Evolutionary conservation across 306 rosid genomes (phyloP).

Genomic region (Medicago lupulina): DNA sequence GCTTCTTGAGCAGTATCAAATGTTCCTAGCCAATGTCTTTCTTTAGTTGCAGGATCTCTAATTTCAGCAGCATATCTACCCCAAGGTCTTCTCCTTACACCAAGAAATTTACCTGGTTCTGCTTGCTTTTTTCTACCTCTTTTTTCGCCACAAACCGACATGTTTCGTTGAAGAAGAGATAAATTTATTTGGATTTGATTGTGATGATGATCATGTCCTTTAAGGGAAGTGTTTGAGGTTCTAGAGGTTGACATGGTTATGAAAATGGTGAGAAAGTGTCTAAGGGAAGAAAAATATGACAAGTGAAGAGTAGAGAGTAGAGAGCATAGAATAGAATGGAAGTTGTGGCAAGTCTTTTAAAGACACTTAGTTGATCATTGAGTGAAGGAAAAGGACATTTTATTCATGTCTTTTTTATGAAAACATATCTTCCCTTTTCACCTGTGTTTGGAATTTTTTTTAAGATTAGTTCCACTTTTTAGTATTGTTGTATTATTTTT

Average conservation of each 20-base stretch:
- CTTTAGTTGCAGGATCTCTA: conserved; percentile 92
- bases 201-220: conserved; percentile 47
- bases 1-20: conserved; percentile 99
- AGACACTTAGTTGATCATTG: conserved; percentile 60
- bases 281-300: conserved; percentile 25
- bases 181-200: conserved; percentile 55
- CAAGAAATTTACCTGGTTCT: conserved; percentile 90
- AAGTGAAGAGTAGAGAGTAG: conserved; percentile 18
- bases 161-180: conserved; percentile 59
- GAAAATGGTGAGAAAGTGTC: conserved; percentile 38
- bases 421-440: conserved; percentile 50
- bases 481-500: background rate
- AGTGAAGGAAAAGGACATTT: conserved; percentile 55
- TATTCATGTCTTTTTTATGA: conserved; percentile 56
- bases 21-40: conserved; percentile 98
- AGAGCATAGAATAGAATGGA: conserved; percentile 25
- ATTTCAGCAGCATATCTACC: conserved; percentile 99
- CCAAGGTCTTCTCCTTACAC: conserved; percentile 94
- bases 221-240: conserved; percentile 58
- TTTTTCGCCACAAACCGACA: conserved; percentile 62
- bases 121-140: conserved; percentile 84
- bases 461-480: background rate
- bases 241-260: conserved; percentile 73
- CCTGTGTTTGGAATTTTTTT: conserved; percentile 18
- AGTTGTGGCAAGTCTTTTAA: conserved; percentile 59